Evolutionary conservation across 768 basidiomycete genomes (phyloP), one percentile per base, ranked within the genome.

Genomic region (Tylopilus vinaceipallidus): DNA sequence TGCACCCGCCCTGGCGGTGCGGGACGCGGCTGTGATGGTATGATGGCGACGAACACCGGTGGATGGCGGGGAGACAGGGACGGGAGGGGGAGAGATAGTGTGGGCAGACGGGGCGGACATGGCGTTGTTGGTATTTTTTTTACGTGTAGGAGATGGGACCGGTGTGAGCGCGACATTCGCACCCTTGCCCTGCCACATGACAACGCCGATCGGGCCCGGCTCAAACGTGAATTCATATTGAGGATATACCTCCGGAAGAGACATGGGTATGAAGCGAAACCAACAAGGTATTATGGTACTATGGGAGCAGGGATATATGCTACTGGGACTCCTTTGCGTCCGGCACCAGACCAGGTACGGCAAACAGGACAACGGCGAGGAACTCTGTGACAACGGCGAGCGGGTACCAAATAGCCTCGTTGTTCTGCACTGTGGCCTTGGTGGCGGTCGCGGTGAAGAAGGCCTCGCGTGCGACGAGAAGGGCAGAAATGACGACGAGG

Each of bases 11-110:
- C 88, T 73, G 30, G 82, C 76, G 2, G 79, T 71, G 57, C 89
- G 79, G 43, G 86, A 86, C 20, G 86, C 75, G 11, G 86, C 80
- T 26, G 89, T 80, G 68, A 91, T 90, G 42, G 89, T 91, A 61
- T 91, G 89, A 66, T 91, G 86, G 27, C 89, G 81, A 58, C 89
- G 76, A n/a, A 91, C 87, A 20, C 77, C 75, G 13, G 68, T 65
- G 22, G 73, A 65, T 17, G 70, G 66, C 4, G 67, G 62, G 4
- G 71, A 68, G 4, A 60, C 68, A 19, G 74, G 63, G 30, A 66
- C 69, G 17, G 74, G 73, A 24, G 75, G 74, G 20, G 76, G 73
- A 17, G 75, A 70, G 14, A 73, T 69, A 33, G 69, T 66, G 58
- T 72, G 66, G n/a, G 60, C 53, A 42, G 63, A 42, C 54, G 69